Evolutionary conservation across 352 stramenopile genomes (phyloP).

Genomic region (Phytophthora brassicae): DNA sequence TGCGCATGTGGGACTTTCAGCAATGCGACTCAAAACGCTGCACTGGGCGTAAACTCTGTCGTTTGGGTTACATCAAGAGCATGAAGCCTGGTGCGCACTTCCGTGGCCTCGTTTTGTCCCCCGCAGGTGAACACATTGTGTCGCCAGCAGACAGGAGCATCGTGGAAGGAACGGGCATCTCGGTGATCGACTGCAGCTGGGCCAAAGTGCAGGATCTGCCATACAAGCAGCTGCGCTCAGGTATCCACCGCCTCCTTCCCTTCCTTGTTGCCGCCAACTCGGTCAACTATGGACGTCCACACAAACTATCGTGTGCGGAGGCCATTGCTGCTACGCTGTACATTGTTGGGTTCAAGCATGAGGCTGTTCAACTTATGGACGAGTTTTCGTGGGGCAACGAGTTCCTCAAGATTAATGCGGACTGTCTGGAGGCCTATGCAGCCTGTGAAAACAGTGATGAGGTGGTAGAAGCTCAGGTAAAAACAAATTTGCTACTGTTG

Average conservation of each 20-base stretch:
- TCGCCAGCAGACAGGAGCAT: slow-evolving; percentile 87
- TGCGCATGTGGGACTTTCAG: slow-evolving; percentile 96
- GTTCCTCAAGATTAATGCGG: slow-evolving; percentile 95
- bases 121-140: slow-evolving; percentile 88
- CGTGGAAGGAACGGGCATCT: slow-evolving; percentile 88
- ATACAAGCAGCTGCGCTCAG: slow-evolving; percentile 93
- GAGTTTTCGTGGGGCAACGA: slow-evolving; percentile 94
- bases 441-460: slow-evolving; percentile 67
- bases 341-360: slow-evolving; percentile 93
- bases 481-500: not conserved
- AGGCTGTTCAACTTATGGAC: slow-evolving; percentile 89
- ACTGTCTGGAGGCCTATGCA: slow-evolving; percentile 89
- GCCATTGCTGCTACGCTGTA: slow-evolving; percentile 97
- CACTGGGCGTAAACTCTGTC: slow-evolving; percentile 91
- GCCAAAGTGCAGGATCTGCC: slow-evolving; percentile 95
- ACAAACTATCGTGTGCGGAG: slow-evolving; percentile 97
- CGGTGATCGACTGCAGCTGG: slow-evolving; percentile 98
- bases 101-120: slow-evolving; percentile 93
- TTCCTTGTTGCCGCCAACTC: slow-evolving; percentile 98
- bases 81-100: slow-evolving; percentile 93
- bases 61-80: slow-evolving; percentile 91
- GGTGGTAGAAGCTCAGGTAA: slow-evolving; percentile 76
- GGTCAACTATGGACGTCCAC: slow-evolving; percentile 98
- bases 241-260: slow-evolving; percentile 95
- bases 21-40: slow-evolving; percentile 95